Evolutionary conservation across 1,139 yeast genomes (phyloP).

Genomic region (Taphrina deformans): DNA sequence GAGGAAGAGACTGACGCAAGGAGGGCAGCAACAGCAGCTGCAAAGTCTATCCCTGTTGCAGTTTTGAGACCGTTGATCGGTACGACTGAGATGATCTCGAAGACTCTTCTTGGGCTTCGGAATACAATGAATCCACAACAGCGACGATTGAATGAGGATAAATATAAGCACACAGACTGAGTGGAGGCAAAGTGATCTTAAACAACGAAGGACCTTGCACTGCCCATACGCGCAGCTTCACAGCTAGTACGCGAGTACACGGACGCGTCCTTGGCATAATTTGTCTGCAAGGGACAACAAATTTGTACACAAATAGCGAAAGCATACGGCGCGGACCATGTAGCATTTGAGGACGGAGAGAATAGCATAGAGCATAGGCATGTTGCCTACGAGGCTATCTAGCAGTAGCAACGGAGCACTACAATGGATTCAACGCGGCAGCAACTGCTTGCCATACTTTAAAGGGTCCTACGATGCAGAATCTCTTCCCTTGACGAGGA

Average conservation of each 20-base stretch:
- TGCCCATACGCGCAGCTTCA: too few species aligned
- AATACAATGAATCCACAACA: conserved; percentile 74
- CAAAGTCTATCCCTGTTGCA: conserved; percentile 76
- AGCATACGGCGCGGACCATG: neutral
- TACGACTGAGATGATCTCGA: conserved; percentile 85
- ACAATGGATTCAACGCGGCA: too few species aligned
- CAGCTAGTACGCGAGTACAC: too few species aligned
- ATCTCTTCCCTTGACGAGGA: too few species aligned
- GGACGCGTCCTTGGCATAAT: too few species aligned
- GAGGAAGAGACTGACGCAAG: conserved; percentile 64
- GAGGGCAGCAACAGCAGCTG: conserved; percentile 66
- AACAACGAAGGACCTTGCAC: too few species aligned
- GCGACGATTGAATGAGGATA: conserved; percentile 52
- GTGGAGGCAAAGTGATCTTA: too few species aligned
- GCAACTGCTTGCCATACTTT: too few species aligned
- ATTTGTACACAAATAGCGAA: neutral
- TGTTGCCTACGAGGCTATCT: too few species aligned
- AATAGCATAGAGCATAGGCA: neutral
- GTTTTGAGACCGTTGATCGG: conserved; percentile 85
- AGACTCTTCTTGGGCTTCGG: conserved; percentile 77
- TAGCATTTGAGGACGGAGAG: neutral
- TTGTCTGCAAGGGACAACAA: too few species aligned
- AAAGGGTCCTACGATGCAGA: too few species aligned
- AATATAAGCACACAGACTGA: conserved; percentile 28
- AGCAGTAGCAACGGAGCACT: too few species aligned